Evolutionary conservation across 164 flowering plant species (phyloP).

Genomic region (Hamamelis virginiana): DNA sequence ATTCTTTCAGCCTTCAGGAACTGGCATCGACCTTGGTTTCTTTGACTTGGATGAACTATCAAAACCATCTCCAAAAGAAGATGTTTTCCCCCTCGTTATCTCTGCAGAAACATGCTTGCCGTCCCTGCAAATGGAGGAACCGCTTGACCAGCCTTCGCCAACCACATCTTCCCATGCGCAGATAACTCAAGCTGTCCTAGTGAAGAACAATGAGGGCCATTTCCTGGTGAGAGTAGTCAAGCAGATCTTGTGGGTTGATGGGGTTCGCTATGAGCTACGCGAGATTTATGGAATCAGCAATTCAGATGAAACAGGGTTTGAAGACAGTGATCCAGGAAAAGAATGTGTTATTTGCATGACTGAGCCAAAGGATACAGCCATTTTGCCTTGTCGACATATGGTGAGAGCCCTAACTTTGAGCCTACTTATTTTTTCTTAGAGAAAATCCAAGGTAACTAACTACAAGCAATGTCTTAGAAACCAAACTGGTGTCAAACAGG

Average conservation of each 20-base stretch:
- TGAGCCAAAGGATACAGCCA: slow-evolving; percentile 49
- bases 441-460: too few species aligned
- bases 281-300: slow-evolving; percentile 52
- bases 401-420: slow-evolving; percentile 14
- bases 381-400: slow-evolving; percentile 64
- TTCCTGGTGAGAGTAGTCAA: slow-evolving; percentile 40
- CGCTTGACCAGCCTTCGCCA: slow-evolving; percentile 23
- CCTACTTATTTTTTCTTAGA: not conserved
- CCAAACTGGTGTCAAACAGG: too few species aligned
- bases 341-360: slow-evolving; percentile 64
- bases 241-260: slow-evolving; percentile 51
- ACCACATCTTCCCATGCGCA: slow-evolving; percentile 41
- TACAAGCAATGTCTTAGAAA: too few species aligned
- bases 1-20: slow-evolving; percentile 72
- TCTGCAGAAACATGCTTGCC: slow-evolving; percentile 48
- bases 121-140: slow-evolving; percentile 22
- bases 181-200: slow-evolving; percentile 63
- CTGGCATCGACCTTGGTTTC: slow-evolving; percentile 77
- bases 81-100: slow-evolving; percentile 81
- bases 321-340: slow-evolving; percentile 42
- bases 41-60: slow-evolving; percentile 75
- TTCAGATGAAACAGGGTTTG: slow-evolving; percentile 27
- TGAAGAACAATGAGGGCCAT: slow-evolving; percentile 23
- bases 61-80: slow-evolving; percentile 59
- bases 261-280: slow-evolving; percentile 47